Percentiles rank a stretch among this genome's conserved stretches.
Conservation (phyloP, 805 yeast genomes). For the Saturnispora dispora region DNA sequence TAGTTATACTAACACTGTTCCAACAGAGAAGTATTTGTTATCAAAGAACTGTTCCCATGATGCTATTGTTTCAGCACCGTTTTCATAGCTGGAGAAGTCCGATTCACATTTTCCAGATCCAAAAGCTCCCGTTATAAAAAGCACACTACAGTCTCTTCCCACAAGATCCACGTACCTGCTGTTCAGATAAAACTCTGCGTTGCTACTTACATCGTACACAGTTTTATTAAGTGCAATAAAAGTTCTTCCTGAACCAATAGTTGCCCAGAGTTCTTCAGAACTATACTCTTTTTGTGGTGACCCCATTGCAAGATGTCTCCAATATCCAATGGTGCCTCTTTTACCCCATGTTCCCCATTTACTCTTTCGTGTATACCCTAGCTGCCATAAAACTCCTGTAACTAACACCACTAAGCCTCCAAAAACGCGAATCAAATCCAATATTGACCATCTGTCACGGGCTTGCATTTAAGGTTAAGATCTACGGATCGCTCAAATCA, state of each 20-base stretch:
- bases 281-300: slow-evolving; percentile 29
- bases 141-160: slow-evolving; percentile 62
- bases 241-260: slow-evolving; percentile 20
- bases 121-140: slow-evolving; percentile 65
- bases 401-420: neutral
- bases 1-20: slow-evolving; percentile 22
- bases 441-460: slow-evolving; percentile 1
- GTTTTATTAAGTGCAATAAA: slow-evolving; percentile 51
- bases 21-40: slow-evolving; percentile 53
- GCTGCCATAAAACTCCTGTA: slow-evolving; percentile 1
- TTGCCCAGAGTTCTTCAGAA: slow-evolving; percentile 33
- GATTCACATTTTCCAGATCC: slow-evolving; percentile 45
- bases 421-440: slow-evolving; percentile 1
- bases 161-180: slow-evolving; percentile 40
- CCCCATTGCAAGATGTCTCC: slow-evolving; percentile 15
- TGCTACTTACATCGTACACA: slow-evolving; percentile 54
- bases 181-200: slow-evolving; percentile 43
- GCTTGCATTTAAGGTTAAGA: neutral
- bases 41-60: slow-evolving; percentile 48
- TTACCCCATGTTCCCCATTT: slow-evolving; percentile 20
- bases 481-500: neutral
- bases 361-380: neutral
- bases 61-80: slow-evolving; percentile 27
- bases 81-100: slow-evolving; percentile 35
- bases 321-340: slow-evolving; percentile 36